Conservation (phyloP, 2,329 filamentous ascomycete species). For the Diaporthe ampelina region DNA sequence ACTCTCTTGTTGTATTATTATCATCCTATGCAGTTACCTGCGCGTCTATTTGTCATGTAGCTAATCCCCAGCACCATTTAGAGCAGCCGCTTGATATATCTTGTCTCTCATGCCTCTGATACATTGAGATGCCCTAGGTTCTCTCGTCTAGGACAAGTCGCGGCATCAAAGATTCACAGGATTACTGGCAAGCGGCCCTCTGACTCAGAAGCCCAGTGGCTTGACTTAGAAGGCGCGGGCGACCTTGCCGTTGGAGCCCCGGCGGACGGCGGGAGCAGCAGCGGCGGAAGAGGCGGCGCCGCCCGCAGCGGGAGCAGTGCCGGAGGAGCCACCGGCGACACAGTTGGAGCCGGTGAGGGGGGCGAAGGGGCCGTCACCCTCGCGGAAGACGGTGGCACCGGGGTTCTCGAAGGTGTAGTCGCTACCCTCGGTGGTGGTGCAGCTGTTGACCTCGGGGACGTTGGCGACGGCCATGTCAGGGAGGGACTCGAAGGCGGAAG, state of each 20-base stretch:
- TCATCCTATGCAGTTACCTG: conserved; percentile 8
- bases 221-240: conserved; percentile 6
- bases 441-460: conserved; percentile 61
- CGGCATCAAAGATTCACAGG: background rate
- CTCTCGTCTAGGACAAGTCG: background rate
- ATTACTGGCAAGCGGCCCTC: background rate
- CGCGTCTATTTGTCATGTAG: conserved; percentile 14
- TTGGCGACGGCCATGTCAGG: conserved; percentile 85
- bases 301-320: background rate
- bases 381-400: conserved; percentile 14
- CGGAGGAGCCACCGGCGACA: conserved; percentile 16
- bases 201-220: background rate
- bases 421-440: conserved; percentile 64
- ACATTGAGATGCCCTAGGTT: background rate
- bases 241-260: conserved; percentile 15
- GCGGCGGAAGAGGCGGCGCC: background rate
- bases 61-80: background rate
- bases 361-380: conserved; percentile 27
- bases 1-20: conserved; percentile 16
- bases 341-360: conserved; percentile 30
- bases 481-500: conserved; percentile 70
- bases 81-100: conserved; percentile 8
- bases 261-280: conserved; percentile 19
- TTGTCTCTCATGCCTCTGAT: background rate
- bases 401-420: conserved; percentile 68